phyloP scores from a whole-genome alignment of 1,284 basidiomycete species.

The Heliocybe sulcata region DNA sequence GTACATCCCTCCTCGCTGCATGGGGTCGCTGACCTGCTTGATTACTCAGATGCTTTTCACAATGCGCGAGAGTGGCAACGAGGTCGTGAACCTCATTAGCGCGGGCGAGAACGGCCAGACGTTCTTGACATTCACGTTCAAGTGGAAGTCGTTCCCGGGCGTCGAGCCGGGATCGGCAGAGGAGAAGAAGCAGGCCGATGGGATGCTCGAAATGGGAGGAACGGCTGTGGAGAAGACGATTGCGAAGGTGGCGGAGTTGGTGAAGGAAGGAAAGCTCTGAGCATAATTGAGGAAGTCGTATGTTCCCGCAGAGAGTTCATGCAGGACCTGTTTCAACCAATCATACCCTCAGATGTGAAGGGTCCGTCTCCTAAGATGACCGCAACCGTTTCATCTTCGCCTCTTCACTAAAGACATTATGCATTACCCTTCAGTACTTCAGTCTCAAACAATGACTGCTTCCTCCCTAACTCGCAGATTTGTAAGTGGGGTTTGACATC shows the following conservation, averaged over 20 bases:
- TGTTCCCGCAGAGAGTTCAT: neutral
- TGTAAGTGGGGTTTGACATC: too few species aligned
- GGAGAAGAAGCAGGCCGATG: neutral
- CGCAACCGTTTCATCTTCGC: too few species aligned
- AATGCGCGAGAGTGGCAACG: neutral
- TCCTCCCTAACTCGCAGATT: too few species aligned
- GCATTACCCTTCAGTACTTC: too few species aligned
- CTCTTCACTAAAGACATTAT: too few species aligned
- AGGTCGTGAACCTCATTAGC: neutral
- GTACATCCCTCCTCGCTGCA: neutral
- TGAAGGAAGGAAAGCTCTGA: constrained; percentile 1
- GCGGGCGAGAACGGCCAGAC: neutral
- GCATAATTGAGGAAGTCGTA: neutral
- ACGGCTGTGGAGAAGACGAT: neutral
- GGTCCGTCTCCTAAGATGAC: too few species aligned
- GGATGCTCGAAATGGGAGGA: neutral
- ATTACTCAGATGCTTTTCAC: neutral
- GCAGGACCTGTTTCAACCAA: too few species aligned
- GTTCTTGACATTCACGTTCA: neutral
- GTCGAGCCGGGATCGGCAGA: neutral
- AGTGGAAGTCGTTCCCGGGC: neutral
- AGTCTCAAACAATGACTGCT: too few species aligned
- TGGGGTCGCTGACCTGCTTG: neutral
- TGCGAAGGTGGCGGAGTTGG: neutral
- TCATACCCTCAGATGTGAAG: too few species aligned